Evolutionary conservation across 2,329 filamentous ascomycete species (phyloP).

Genomic region (Trichothecium roseum): DNA sequence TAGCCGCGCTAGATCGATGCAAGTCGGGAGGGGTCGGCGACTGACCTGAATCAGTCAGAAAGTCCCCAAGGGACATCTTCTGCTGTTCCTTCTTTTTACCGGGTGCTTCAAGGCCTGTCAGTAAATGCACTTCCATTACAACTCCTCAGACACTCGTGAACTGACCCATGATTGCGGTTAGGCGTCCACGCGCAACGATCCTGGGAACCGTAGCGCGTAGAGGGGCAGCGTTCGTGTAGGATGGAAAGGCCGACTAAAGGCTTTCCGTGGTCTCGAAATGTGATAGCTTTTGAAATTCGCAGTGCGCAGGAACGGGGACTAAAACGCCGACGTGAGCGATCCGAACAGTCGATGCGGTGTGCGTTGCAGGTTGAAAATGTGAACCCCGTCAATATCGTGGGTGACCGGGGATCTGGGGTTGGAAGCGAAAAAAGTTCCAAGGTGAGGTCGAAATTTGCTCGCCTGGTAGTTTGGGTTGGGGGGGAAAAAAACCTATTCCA

Average conservation of each 20-base stretch:
- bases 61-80: conserved; percentile 97
- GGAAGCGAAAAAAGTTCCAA: too few relatives aligned
- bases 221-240: conserved; percentile 12
- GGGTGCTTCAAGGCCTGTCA: conserved; percentile 50
- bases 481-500: too few relatives aligned
- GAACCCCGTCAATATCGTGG: too few relatives aligned
- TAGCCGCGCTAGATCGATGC: background rate
- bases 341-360: background rate
- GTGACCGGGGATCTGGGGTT: too few relatives aligned
- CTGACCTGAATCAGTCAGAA: conserved; percentile 86
- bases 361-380: too few relatives aligned
- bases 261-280: conserved; percentile 4
- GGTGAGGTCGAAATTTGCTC: too few relatives aligned
- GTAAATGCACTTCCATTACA: too few relatives aligned
- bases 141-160: conserved; percentile 2
- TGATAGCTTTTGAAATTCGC: background rate
- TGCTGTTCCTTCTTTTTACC: conserved; percentile 77
- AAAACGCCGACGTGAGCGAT: background rate
- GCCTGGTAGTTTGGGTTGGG: too few relatives aligned
- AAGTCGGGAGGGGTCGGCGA: background rate
- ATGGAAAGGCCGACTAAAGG: conserved; percentile 14
- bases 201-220: conserved; percentile 27
- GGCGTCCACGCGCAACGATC: conserved; percentile 36
- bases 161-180: conserved; percentile 54
- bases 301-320: too few relatives aligned